Percentiles rank a stretch among this genome's conserved stretches.
These are phyloP conservation scores for Drechslerella coelobrocha DNA, from an alignment of 2,329 filamentous ascomycete genomes.

Conservation along the genomic window DNA sequence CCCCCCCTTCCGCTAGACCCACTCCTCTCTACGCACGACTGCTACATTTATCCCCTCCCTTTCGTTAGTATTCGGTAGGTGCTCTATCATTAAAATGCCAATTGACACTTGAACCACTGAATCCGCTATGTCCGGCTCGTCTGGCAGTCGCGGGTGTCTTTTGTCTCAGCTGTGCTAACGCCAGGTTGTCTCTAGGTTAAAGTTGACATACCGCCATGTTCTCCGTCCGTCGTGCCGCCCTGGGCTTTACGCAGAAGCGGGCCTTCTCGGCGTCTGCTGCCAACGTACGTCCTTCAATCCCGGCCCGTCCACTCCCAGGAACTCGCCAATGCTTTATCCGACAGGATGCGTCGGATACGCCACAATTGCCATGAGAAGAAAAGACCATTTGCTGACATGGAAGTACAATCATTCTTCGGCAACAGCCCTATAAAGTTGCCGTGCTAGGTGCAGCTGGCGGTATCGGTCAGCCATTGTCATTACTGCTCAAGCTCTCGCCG, in stretches of 20 bases:
- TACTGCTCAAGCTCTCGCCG: slow-evolving; percentile 98
- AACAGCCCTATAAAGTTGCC: slow-evolving; percentile 92
- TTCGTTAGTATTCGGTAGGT: slow-evolving; percentile 27
- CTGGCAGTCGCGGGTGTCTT: neutral
- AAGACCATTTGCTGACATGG: neutral
- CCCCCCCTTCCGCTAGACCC: neutral
- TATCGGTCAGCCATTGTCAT: slow-evolving; percentile 96
- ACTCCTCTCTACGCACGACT: neutral
- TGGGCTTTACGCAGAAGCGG: slow-evolving; percentile 71
- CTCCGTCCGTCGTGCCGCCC: slow-evolving; percentile 66
- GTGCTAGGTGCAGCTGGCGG: slow-evolving; percentile 96
- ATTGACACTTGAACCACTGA: too few relatives aligned
- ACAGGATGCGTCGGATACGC: slow-evolving; percentile 16
- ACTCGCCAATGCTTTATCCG: neutral
- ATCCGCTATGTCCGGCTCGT: too few relatives aligned
- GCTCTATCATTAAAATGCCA: too few relatives aligned
- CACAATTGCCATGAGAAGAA: too few relatives aligned
- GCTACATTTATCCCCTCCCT: neutral
- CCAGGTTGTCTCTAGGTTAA: neutral
- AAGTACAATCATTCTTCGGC: too few relatives aligned
- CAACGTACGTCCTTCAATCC: slow-evolving; percentile 64
- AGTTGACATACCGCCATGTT: slow-evolving; percentile 67
- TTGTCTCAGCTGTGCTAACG: neutral
- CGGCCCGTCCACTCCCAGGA: neutral
- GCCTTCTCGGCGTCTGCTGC: slow-evolving; percentile 81